Conservation (phyloP, 2,329 filamentous ascomycete genomes). For the Exutisphaerella laricina region DNA sequence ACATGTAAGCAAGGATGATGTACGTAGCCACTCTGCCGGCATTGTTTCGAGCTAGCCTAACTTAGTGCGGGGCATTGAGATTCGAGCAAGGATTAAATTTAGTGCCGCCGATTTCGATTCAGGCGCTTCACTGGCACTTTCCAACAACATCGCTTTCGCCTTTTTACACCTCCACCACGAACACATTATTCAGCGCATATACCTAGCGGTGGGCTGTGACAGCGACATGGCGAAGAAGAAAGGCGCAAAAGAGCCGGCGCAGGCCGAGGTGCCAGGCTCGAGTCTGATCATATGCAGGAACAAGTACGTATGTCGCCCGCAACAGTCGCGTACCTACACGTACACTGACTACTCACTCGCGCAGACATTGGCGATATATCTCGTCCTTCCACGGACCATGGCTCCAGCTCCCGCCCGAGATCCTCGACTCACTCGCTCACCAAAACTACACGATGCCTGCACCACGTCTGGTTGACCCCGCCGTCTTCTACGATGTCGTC, state of each 20-base stretch:
- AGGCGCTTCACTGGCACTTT: too few species aligned
- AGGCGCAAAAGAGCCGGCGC: slow-evolving; percentile 17
- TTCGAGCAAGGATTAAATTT: slow-evolving; percentile 1
- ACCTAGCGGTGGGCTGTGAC: background rate
- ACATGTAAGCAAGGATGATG: too few species aligned
- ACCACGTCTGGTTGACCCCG: slow-evolving; percentile 71
- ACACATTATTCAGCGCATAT: background rate
- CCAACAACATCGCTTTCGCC: too few species aligned
- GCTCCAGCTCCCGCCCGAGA: slow-evolving; percentile 72
- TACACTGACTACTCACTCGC: slow-evolving; percentile 7
- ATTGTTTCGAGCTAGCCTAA: too few species aligned
- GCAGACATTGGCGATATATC: slow-evolving; percentile 80
- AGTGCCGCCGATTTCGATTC: background rate
- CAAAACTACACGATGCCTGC: slow-evolving; percentile 72
- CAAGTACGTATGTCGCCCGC: slow-evolving; percentile 51
- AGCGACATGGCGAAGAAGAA: slow-evolving; percentile 33
- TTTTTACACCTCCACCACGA: background rate
- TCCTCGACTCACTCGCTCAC: slow-evolving; percentile 72
- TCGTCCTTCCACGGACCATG: slow-evolving; percentile 78
- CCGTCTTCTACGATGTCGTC: slow-evolving; percentile 75
- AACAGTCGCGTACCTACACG: slow-evolving; percentile 1
- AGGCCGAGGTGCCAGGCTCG: slow-evolving; percentile 34
- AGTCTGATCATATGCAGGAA: slow-evolving; percentile 60
- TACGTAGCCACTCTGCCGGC: too few species aligned
- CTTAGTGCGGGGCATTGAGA: too few species aligned